A percentile compares a stretch with the other conserved stretches of the same genome.
These are phyloP conservation scores for Alternaria conjuncta DNA, from an alignment of 2,329 filamentous ascomycete species.

Conservation along the genomic window DNA sequence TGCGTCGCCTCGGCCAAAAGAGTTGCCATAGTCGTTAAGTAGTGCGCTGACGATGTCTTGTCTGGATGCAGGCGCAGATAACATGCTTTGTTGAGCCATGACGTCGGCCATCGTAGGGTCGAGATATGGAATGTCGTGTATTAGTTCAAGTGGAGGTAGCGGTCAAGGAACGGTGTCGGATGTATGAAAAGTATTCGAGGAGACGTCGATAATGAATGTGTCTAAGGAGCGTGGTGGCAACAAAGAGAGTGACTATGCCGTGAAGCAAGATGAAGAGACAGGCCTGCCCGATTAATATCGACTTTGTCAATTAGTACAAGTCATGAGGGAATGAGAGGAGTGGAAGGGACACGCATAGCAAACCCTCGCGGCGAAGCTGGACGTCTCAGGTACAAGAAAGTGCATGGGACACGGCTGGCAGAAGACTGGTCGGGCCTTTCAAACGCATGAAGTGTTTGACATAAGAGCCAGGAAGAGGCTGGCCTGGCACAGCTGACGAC, in stretches of 20 bases:
- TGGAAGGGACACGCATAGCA: slow-evolving; percentile 25
- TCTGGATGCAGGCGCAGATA: slow-evolving; percentile 38
- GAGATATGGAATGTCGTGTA: background rate
- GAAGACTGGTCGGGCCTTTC: slow-evolving; percentile 33
- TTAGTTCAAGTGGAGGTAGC: slow-evolving; percentile 5
- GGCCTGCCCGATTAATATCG: slow-evolving; percentile 31
- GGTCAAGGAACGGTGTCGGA: background rate
- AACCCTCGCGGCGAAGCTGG: slow-evolving; percentile 34
- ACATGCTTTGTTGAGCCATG: slow-evolving; percentile 32
- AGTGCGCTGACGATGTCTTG: slow-evolving; percentile 49
- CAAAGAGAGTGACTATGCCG: slow-evolving; percentile 25
- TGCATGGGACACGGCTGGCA: slow-evolving; percentile 40
- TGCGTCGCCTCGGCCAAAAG: slow-evolving; percentile 32
- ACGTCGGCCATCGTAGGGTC: slow-evolving; percentile 33
- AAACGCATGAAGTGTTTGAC: slow-evolving; percentile 49
- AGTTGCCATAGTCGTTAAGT: slow-evolving; percentile 47
- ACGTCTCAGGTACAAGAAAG: slow-evolving; percentile 41
- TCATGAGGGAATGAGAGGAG: slow-evolving; percentile 26
- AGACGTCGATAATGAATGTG: background rate
- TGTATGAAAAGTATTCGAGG: slow-evolving; percentile 13
- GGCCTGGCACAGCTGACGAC: slow-evolving; percentile 34
- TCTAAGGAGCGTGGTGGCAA: slow-evolving; percentile 18
- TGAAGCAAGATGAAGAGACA: slow-evolving; percentile 18
- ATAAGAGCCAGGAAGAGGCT: slow-evolving; percentile 32
- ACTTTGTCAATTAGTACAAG: slow-evolving; percentile 15